Evolutionary conservation across 257 asterid species (phyloP), one percentile per base, ranked within the genome.

Genomic region (Fraxinus excelsior): DNA sequence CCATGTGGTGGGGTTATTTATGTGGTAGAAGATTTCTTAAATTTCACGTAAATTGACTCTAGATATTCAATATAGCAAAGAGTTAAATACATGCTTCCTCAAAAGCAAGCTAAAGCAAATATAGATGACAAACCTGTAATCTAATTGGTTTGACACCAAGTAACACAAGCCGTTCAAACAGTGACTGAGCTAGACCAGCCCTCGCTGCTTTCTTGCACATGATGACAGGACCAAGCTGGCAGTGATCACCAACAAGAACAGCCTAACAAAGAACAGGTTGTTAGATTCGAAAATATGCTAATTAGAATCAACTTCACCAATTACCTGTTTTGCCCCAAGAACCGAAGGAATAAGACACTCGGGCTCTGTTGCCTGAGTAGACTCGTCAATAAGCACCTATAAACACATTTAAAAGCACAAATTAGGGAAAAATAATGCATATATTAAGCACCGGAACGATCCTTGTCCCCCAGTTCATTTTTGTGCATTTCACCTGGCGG

Each of bases 181-280:
- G 88, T 67, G 98, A 96, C 75, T 96, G 99, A 40, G 98, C 99
- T 25, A 93, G 88, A 71, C 99, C 99, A 74, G 99, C 98, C 8
- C 99, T 89, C 3, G 99, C 99, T 74, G 98, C 99, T 88, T 96
- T 96, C 94, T 93, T 96, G 92, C 99, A 96, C 99, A 96, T 96
- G 80, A 96, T 93, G 82, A 96, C 98, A 79, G 99, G 99, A 88
- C 99, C 99, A 85, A 96, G 99, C 85, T 96, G 99, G 86, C 98
- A 96, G 83, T 93, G 99, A 76, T 96, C 99, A 86, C 99, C 99
- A 80, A 96, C 98, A 67, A 96, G 97, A 83, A 96, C 86, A 77
- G 84, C 90, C 99, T 95, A 81, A 73, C 78, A 82, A 60, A 44
- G 80, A 71, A 49, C 80, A 34, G 4, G 46, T 74, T 70, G 74